phyloP scores from a whole-genome alignment of 495 filamentous ascomycete species.

The Aspergillus steynii region DNA sequence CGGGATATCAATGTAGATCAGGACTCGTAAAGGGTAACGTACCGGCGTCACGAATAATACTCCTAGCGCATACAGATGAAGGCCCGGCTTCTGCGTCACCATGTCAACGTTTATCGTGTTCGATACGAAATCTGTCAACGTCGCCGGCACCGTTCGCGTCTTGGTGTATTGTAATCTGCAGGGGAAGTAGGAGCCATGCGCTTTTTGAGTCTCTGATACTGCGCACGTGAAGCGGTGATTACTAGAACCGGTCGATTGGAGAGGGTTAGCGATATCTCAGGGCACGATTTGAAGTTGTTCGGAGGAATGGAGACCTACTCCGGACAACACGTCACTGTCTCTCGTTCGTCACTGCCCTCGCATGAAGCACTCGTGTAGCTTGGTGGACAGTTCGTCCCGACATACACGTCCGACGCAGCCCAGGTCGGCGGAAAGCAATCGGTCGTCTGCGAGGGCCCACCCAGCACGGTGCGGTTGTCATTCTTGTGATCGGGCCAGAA shows the following conservation, averaged over 20 bases:
- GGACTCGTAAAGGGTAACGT: not conserved
- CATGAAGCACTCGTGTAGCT: conserved; percentile 23
- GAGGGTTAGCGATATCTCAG: not conserved
- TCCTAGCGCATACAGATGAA: conserved; percentile 27
- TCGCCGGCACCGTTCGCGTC: not conserved
- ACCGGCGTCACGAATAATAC: conserved; percentile 26
- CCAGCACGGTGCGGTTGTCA: conserved; percentile 26
- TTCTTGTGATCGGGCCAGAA: not conserved
- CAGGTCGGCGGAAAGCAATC: conserved; percentile 27
- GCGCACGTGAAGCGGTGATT: conserved; percentile 8
- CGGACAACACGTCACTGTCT: conserved; percentile 27
- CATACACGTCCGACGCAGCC: conserved; percentile 20
- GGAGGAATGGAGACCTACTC: conserved; percentile 11
- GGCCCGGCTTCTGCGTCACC: conserved; percentile 10
- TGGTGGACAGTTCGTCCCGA: conserved; percentile 21
- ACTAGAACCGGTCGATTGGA: not conserved
- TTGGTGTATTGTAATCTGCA: conserved; percentile 3
- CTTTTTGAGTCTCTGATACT: not conserved
- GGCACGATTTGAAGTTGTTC: no score
- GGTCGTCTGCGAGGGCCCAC: conserved; percentile 28
- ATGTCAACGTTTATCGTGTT: conserved; percentile 15
- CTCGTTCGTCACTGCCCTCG: not conserved
- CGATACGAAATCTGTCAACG: conserved; percentile 7
- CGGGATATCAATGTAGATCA: no score
- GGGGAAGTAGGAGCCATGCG: conserved; percentile 7